A percentile compares a stretch with the other conserved stretches of the same genome.
Evolutionary conservation across 2,329 filamentous ascomycete genomes (phyloP).

Genomic region (Sporothrix humicola): DNA sequence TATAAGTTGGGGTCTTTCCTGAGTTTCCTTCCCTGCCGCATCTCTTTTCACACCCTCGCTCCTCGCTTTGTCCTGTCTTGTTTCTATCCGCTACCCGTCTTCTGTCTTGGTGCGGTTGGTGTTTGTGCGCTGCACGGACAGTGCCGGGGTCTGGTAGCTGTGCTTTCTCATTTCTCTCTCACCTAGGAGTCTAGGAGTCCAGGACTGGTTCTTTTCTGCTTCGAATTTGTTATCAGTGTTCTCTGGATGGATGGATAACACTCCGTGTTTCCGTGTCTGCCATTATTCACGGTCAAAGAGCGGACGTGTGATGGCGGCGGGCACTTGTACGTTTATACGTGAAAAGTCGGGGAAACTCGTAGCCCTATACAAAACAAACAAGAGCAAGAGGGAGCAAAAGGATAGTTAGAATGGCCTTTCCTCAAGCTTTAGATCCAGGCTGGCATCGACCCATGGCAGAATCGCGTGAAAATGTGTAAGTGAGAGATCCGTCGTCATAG

Average conservation of each 20-base stretch:
- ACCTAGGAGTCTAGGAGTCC: no score
- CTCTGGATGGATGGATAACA: neutral
- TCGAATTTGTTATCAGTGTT: neutral
- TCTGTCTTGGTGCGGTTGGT: conserved; percentile 3
- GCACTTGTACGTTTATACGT: neutral
- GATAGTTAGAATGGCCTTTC: no score
- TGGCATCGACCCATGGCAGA: neutral
- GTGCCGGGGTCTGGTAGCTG: neutral
- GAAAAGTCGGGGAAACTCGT: no score
- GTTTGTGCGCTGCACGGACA: conserved; percentile 20
- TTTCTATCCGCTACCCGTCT: conserved; percentile 9
- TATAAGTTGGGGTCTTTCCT: neutral
- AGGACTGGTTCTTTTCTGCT: neutral
- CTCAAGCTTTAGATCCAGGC: neutral
- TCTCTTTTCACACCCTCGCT: neutral
- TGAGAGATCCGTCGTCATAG: neutral
- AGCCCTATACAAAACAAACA: no score
- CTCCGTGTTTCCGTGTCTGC: neutral
- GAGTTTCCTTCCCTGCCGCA: conserved; percentile 2
- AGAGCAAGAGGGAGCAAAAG: no score
- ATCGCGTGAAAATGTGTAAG: conserved; percentile 29
- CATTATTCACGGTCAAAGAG: neutral
- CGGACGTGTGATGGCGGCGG: neutral
- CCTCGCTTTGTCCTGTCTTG: neutral
- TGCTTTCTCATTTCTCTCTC: conserved; percentile 7